Evolutionary conservation across 2,329 filamentous ascomycete species (phyloP).

Genomic region (Alternaria conjuncta): DNA sequence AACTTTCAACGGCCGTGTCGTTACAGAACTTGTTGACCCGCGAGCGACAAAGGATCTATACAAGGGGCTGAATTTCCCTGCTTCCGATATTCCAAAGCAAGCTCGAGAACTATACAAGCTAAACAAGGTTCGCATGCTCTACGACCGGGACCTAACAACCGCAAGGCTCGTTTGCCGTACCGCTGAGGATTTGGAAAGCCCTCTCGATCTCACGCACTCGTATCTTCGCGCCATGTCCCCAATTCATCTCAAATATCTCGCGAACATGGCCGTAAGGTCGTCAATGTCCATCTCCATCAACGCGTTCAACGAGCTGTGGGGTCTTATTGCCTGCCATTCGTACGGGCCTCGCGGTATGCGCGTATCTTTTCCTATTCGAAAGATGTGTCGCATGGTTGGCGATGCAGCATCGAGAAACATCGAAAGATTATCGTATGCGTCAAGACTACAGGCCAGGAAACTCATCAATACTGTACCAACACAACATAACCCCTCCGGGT

Average conservation of each 20-base stretch:
- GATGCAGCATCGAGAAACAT: constrained; percentile 88
- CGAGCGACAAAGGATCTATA: constrained; percentile 81
- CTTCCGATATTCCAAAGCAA: constrained; percentile 84
- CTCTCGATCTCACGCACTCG: constrained; percentile 82
- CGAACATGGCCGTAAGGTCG: constrained; percentile 88
- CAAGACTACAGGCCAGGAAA: constrained; percentile 82
- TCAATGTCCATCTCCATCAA: constrained; percentile 96
- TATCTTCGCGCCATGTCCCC: constrained; percentile 91
- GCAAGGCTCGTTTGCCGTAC: constrained; percentile 82
- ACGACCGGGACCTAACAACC: constrained; percentile 81
- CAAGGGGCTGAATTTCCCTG: constrained; percentile 86
- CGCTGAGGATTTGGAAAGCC: constrained; percentile 72
- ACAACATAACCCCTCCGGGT: constrained; percentile 81
- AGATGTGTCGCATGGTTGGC: constrained; percentile 88
- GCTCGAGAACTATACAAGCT: constrained; percentile 87
- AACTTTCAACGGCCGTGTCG: constrained; percentile 81
- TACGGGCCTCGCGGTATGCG: constrained; percentile 82
- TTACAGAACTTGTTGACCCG: constrained; percentile 85
- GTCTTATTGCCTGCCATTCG: constrained; percentile 82
- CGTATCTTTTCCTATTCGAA: constrained; percentile 89
- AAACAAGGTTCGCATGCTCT: constrained; percentile 87
- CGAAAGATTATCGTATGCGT: constrained; percentile 84
- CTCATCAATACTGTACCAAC: constrained; percentile 86
- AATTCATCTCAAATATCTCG: constrained; percentile 85
- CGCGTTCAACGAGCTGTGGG: constrained; percentile 85